Percentiles rank a stretch among this genome's conserved stretches.
phyloP scores from a whole-genome alignment of 441 rosid species.

The Syzygium syzygioides region DNA sequence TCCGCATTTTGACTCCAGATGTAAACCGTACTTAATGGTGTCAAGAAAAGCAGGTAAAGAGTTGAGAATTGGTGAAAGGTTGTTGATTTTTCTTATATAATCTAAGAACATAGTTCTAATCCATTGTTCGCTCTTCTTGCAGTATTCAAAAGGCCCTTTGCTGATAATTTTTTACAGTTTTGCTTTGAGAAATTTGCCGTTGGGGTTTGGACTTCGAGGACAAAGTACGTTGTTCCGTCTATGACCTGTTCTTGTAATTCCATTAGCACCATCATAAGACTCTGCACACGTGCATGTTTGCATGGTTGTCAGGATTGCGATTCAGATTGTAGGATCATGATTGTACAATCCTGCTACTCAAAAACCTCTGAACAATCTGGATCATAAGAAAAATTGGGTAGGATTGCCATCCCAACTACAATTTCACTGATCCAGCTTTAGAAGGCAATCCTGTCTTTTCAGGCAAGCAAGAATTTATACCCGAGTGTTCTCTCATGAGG shows the following conservation, averaged over 20 bases:
- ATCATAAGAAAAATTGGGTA: neutral
- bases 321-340: no score
- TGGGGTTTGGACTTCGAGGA: conserved; percentile 41
- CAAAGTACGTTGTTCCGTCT: conserved; percentile 17
- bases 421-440: neutral
- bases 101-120: neutral
- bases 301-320: no score
- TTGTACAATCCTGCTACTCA: no score
- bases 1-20: neutral
- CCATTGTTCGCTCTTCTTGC: conserved; percentile 5
- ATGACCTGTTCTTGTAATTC: neutral
- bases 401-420: neutral
- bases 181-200: conserved; percentile 35
- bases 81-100: neutral
- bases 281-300: no score
- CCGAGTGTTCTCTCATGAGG: neutral
- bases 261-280: neutral
- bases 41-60: conserved; percentile 31
- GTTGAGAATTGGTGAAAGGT: neutral
- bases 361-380: neutral
- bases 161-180: conserved; percentile 27
- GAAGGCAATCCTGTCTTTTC: neutral
- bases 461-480: neutral
- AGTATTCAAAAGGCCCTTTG: conserved; percentile 38
- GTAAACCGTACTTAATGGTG: conserved; percentile 12